phyloP scores from a whole-genome alignment of 371 early-diverging fungal genomes.

The Mucor lusitanicus region DNA sequence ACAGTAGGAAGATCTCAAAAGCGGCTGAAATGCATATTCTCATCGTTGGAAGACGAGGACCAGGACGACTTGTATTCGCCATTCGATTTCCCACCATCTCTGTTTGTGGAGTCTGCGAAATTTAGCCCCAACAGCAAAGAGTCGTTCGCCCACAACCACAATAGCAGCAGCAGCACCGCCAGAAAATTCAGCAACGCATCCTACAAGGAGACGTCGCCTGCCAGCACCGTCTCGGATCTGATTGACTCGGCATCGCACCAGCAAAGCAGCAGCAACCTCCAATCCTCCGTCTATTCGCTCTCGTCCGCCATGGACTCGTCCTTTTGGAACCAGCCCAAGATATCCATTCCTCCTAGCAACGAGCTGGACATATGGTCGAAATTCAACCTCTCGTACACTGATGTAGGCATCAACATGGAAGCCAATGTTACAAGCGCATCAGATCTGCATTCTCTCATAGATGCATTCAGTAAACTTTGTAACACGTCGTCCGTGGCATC shows the following conservation, averaged over 20 bases:
- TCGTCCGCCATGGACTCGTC: conserved; percentile 3
- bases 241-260: background rate
- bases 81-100: background rate
- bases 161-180: background rate
- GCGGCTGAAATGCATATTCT: conserved; percentile 9
- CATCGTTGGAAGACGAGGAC: conserved; percentile 4
- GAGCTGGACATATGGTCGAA: conserved; percentile 24
- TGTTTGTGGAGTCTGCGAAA: background rate
- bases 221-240: background rate
- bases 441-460: conserved; percentile 34
- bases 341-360: background rate
- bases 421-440: conserved; percentile 34
- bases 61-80: conserved; percentile 1
- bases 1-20: conserved; percentile 27
- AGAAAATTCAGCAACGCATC: background rate
- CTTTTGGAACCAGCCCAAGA: conserved; percentile 12
- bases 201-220: background rate
- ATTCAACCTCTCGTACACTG: conserved; percentile 34
- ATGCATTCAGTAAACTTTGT: conserved; percentile 34
- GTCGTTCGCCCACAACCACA: background rate
- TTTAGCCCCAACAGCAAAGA: background rate
- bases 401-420: conserved; percentile 36
- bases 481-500: conserved; percentile 10
- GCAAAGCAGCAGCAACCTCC: background rate
- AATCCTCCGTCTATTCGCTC: conserved; percentile 8